Evolutionary conservation across 306 rosid genomes (phyloP).

Genomic region (Trichosanthes truncata): DNA sequence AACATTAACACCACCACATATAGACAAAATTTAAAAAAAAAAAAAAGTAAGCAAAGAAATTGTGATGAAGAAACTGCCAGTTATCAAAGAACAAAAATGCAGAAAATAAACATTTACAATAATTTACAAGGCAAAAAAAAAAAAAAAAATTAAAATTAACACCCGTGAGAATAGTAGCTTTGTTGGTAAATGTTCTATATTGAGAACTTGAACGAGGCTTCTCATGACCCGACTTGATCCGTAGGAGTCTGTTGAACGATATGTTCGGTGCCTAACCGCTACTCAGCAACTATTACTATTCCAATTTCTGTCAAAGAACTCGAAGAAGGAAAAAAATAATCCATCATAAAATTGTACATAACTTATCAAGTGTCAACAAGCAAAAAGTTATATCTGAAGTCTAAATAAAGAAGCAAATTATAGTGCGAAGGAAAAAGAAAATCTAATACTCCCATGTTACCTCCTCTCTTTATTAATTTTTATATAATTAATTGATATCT

Average conservation of each 20-base stretch:
- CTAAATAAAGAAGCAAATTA: background rate
- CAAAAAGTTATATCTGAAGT: background rate
- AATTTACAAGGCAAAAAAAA: background rate
- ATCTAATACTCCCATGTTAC: background rate
- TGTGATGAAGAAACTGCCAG: background rate
- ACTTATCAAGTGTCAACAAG: background rate
- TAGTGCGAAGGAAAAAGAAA: background rate
- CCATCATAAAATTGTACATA: background rate
- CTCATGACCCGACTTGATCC: background rate
- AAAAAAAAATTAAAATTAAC: too few relatives aligned
- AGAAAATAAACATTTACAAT: slow-evolving; percentile 1
- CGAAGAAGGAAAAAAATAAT: background rate
- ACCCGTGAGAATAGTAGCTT: background rate
- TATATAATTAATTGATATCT: too few relatives aligned
- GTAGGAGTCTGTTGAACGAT: background rate
- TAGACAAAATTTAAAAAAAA: too few relatives aligned
- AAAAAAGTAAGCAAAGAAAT: background rate
- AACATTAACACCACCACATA: background rate
- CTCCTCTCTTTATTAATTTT: background rate
- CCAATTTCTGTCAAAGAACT: background rate
- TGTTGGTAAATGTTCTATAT: background rate
- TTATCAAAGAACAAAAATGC: background rate
- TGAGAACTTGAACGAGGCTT: background rate
- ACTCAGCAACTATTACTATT: background rate
- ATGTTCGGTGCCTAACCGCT: background rate